Evolutionary conservation across 192 early-diverging fungal genomes (phyloP), one percentile per base, ranked within the genome.

Genomic region (Ambispora gerdemannii): DNA sequence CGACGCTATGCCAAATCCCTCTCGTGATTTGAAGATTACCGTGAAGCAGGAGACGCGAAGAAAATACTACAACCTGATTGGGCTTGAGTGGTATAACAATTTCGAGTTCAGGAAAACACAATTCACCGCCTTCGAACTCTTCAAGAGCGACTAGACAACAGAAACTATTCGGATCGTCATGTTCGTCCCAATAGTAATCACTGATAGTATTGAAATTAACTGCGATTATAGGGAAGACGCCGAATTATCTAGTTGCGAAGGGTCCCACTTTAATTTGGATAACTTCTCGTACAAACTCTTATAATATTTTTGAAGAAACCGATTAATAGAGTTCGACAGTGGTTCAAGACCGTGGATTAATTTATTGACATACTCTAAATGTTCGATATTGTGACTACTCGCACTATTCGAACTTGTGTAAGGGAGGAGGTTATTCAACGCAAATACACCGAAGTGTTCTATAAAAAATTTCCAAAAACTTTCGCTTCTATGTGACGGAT

Each of bases 151-250:
- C 61, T 4, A 63, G 36, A 24, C 61, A 63, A 63, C 34, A 63
- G 8, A 63, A 36, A 63, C 61, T 10, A 63, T 63, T 63, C 20
- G 30, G n/a, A 7, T 3, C 34, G n/a, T 63, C 34, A 43, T 36
- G 34, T 43, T 33, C 34, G 27, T 63, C 61, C 61, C 61, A 63
- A 63, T 63, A 35, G 38, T 63, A 63, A 24, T 63, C 61, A 63
- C 61, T 63, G 3, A 63, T 36, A 43, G 61, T 63, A 63, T 63
- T 63, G 27, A n/a, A 63, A 24, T 63, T 63, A 43, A 63, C 38
- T 27, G 61, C 61, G 4, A 63, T 63, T 24, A 63, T 63, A n/a
- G 61, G 34, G n/a, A 63, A 63, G 38, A 63, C 27, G 6, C 61
- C 61, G 38, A 63, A 63, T 3, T 2, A 22, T 63, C n/a, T 34